A percentile compares a stretch with the other conserved stretches of the same genome.
These are phyloP conservation scores for Triticum monococcum DNA, from an alignment of 176 grass and related monocot genomes.

Conservation along the genomic window DNA sequence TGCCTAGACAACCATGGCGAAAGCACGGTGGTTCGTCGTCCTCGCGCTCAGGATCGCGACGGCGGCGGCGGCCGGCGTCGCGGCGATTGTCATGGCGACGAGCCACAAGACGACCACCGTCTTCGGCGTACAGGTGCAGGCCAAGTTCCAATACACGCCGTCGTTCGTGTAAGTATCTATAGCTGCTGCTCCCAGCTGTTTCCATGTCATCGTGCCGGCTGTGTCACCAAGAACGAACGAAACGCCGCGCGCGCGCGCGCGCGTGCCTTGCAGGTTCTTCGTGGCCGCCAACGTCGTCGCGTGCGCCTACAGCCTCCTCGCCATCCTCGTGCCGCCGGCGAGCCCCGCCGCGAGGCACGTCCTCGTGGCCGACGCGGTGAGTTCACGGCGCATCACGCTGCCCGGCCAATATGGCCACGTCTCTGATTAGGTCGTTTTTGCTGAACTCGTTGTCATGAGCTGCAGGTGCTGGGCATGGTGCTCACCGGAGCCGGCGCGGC, in stretches of 20 bases:
- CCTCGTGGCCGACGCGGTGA: slow-evolving; percentile 55
- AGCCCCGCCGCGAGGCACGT: slow-evolving; percentile 44
- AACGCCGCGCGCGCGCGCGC: not conserved
- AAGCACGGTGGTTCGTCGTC: slow-evolving; percentile 31
- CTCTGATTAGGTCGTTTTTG: not conserved
- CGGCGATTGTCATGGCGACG: slow-evolving; percentile 67
- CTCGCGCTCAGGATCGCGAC: slow-evolving; percentile 46
- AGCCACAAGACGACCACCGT: slow-evolving; percentile 46
- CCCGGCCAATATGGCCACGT: not conserved
- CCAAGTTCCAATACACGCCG: slow-evolving; percentile 66
- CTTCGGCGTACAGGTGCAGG: slow-evolving; percentile 54
- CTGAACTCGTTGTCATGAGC: not conserved
- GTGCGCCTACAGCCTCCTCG: slow-evolving; percentile 48
- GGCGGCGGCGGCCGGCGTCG: slow-evolving; percentile 34
- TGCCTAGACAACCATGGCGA: not conserved
- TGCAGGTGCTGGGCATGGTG: slow-evolving; percentile 62
- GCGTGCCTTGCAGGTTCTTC: slow-evolving; percentile 53
- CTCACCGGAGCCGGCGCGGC: slow-evolving; percentile 53
- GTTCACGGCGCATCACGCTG: not conserved
- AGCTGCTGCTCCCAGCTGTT: not conserved
- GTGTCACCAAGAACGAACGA: not conserved
- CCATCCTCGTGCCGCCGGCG: slow-evolving; percentile 35
- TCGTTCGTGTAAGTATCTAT: slow-evolving; percentile 36
- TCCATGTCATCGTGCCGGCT: not conserved
- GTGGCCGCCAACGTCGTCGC: slow-evolving; percentile 57